These are phyloP conservation scores for Cyberlindnera xishuangbannaensis DNA, from an alignment of 805 yeast genomes.

Conservation along the genomic window DNA sequence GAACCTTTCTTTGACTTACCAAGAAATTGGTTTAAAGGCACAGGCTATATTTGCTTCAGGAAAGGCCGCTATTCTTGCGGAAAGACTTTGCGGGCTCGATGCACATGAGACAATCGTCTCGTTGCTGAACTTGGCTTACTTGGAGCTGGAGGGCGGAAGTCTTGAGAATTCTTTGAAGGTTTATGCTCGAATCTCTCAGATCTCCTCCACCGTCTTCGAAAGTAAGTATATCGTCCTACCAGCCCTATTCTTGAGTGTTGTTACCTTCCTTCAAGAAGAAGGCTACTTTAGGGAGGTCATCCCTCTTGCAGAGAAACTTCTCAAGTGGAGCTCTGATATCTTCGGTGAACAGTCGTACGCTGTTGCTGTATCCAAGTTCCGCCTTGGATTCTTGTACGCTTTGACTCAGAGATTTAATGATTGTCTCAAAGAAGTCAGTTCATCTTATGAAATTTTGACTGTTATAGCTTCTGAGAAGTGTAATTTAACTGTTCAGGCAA, in stretches of 20 bases:
- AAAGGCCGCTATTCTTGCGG: constrained; percentile 65
- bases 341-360: constrained; percentile 58
- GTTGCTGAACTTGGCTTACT: constrained; percentile 66
- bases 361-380: constrained; percentile 62
- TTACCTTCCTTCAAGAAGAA: constrained; percentile 49
- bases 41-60: constrained; percentile 64
- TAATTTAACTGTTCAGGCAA: constrained; percentile 58
- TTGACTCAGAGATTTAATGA: constrained; percentile 44
- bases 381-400: constrained; percentile 58
- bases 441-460: constrained; percentile 53
- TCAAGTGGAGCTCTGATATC: constrained; percentile 41
- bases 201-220: constrained; percentile 51
- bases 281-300: constrained; percentile 44
- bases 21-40: constrained; percentile 47
- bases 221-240: constrained; percentile 62
- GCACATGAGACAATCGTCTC: constrained; percentile 69
- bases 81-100: constrained; percentile 78
- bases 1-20: constrained; percentile 59
- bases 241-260: constrained; percentile 56
- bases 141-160: constrained; percentile 58
- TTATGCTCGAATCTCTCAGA: constrained; percentile 51
- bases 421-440: constrained; percentile 50
- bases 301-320: constrained; percentile 47
- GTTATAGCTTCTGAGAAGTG: constrained; percentile 63
- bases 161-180: constrained; percentile 56